Evolutionary conservation across 495 filamentous ascomycete genomes (phyloP), one percentile per base, ranked within the genome.

Genomic region (Neurospora tetraspora): DNA sequence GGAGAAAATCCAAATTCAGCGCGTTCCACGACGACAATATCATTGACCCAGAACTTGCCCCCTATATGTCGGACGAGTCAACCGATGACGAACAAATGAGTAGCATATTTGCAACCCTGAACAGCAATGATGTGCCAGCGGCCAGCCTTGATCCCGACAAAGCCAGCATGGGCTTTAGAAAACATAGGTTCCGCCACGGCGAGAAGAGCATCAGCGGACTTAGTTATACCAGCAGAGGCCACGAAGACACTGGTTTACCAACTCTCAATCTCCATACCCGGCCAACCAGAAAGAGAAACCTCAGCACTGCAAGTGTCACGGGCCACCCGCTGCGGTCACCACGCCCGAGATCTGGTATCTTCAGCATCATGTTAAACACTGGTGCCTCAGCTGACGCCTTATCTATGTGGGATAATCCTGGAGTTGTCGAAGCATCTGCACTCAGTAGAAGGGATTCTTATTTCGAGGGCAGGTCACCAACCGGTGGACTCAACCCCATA

Each of bases 21-120:
- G 93, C 95, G 37, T 98, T 99, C 76, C 96, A 98, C 77, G 93
- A 93, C 75, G 96, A 99, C 78, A 98, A 93, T 76, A 97, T 99
- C 75, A 98, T 98, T 78, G 96, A 99, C 77, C 95, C 96, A 4
- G 96, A 98, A 77, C 84, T 98, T 18, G 94, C 94, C 3, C 93
- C 94, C 37, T 98, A 95, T 82, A 91, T 98, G 85, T 98, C 96
- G 20, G 96, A 99, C 80, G 94, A 90, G 27, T 95, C 93, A 2
- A 98, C 92, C 77, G 96, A 91, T 20, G 94, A 97, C 75, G 94
- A 98, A 70, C 93, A 96, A 77, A 89, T 94, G 81, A 94, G 90
- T 79, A 94, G 89, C 79, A 91, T 98, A 20, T 89, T 96, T 77
- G 88, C 92, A 36, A 90, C 91, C 0, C 88, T 96, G 79, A 81